A percentile compares a stretch with the other conserved stretches of the same genome.
These are phyloP conservation scores for Agroathelia rolfsii DNA, from an alignment of 1,284 basidiomycete species.

Conservation along the genomic window DNA sequence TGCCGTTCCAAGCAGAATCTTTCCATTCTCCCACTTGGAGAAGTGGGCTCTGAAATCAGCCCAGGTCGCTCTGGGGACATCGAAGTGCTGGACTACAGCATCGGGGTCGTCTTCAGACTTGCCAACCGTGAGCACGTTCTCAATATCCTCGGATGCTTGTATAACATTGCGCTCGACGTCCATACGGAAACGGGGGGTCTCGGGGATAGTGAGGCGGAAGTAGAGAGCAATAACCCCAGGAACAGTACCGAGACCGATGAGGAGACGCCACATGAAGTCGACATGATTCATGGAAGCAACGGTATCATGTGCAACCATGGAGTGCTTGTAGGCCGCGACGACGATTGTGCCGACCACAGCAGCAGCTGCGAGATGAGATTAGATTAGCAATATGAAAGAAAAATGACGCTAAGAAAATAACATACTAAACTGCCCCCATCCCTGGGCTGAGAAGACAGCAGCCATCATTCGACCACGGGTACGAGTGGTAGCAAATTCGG, in stretches of 20 bases:
- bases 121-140: conserved; percentile 51
- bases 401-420: conserved; percentile 10
- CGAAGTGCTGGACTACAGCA: conserved; percentile 43
- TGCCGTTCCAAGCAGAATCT: conserved; percentile 51
- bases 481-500: conserved; percentile 68
- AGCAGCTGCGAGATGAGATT: conserved; percentile 31
- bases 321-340: conserved; percentile 57
- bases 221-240: conserved; percentile 62
- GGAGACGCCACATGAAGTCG: conserved; percentile 59
- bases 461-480: conserved; percentile 69
- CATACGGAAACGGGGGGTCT: conserved; percentile 83
- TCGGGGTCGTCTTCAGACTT: conserved; percentile 45
- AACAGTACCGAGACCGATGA: conserved; percentile 63
- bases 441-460: conserved; percentile 59
- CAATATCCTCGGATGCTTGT: conserved; percentile 60
- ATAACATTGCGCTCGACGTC: conserved; percentile 79
- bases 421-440: conserved; percentile 61
- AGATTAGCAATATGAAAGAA: conserved; percentile 14
- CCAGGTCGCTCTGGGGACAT: conserved; percentile 55
- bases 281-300: conserved; percentile 31
- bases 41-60: conserved; percentile 59
- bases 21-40: conserved; percentile 52
- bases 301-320: conserved; percentile 41
- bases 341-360: conserved; percentile 63
- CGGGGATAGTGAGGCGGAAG: conserved; percentile 71